A percentile compares a stretch with the other conserved stretches of the same genome.
Conservation (phyloP, 2,329 filamentous ascomycete species). For the Aspergillus pseudotamarii region DNA sequence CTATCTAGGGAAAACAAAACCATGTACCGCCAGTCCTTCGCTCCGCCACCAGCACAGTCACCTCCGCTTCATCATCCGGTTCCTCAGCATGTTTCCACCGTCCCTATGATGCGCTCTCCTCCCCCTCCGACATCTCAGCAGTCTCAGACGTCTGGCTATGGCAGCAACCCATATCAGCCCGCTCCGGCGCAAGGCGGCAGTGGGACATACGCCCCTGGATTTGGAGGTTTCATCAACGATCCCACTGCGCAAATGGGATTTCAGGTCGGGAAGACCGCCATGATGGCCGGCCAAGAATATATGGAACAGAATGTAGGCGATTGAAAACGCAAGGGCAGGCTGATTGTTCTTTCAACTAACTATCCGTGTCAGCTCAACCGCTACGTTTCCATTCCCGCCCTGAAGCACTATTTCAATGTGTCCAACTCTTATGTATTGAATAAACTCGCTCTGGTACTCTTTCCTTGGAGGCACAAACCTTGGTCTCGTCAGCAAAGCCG, state of each 20-base stretch:
- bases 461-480: slow-evolving; percentile 96
- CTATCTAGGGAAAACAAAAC: slow-evolving; percentile 16
- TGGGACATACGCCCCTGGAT: slow-evolving; percentile 58
- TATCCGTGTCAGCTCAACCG: slow-evolving; percentile 61
- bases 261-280: slow-evolving; percentile 88
- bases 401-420: slow-evolving; percentile 99
- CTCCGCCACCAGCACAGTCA: slow-evolving; percentile 73
- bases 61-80: slow-evolving; percentile 96
- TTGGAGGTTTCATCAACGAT: slow-evolving; percentile 94
- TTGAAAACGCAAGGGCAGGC: neutral
- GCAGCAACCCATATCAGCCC: slow-evolving; percentile 54
- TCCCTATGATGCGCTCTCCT: slow-evolving; percentile 93
- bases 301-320: slow-evolving; percentile 85
- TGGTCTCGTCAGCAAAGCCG: slow-evolving; percentile 87
- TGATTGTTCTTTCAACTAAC: neutral
- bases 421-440: slow-evolving; percentile 95
- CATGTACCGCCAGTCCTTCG: slow-evolving; percentile 87
- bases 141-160: slow-evolving; percentile 57
- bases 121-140: slow-evolving; percentile 77
- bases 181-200: slow-evolving; percentile 44
- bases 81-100: slow-evolving; percentile 96
- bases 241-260: slow-evolving; percentile 93
- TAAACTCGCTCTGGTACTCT: slow-evolving; percentile 90
- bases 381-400: slow-evolving; percentile 87
- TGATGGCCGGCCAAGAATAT: slow-evolving; percentile 90